These are phyloP conservation scores for Epichloe aotearoae DNA, from an alignment of 2,329 filamentous ascomycete genomes.

Conservation along the genomic window DNA sequence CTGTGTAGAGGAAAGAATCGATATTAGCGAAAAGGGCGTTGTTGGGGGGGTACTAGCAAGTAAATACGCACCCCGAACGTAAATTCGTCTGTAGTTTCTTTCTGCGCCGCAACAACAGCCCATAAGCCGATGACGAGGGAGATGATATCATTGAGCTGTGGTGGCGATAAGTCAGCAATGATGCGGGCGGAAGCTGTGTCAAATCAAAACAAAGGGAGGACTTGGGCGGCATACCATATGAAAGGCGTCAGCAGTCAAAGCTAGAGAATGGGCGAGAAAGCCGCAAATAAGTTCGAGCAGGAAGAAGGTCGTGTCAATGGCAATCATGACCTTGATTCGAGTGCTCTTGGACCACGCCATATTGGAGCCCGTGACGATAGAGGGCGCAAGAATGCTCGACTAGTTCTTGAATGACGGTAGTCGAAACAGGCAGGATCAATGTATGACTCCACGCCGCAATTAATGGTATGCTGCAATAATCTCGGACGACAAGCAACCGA, in stretches of 20 bases:
- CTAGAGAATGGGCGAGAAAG: constrained; percentile 79
- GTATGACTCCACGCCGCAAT: background rate
- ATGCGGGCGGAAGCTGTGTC: background rate
- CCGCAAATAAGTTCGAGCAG: constrained; percentile 76
- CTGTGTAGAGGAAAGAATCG: constrained; percentile 26
- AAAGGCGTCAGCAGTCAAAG: constrained; percentile 91
- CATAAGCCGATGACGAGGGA: constrained; percentile 85
- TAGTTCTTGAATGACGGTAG: background rate
- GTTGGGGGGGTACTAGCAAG: background rate
- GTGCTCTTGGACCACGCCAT: constrained; percentile 90
- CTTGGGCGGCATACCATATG: constrained; percentile 58
- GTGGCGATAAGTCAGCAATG: constrained; percentile 1
- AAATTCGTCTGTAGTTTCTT: constrained; percentile 77
- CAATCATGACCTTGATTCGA: constrained; percentile 85
- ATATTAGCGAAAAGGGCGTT: constrained; percentile 10
- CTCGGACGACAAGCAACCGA: no score
- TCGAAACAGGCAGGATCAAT: background rate
- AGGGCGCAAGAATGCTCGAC: background rate
- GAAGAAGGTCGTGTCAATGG: constrained; percentile 82
- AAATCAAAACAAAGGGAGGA: background rate
- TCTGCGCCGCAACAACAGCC: constrained; percentile 82
- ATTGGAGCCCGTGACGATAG: constrained; percentile 11
- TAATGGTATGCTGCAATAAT: background rate
- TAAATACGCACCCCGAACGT: constrained; percentile 68
- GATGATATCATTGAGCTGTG: constrained; percentile 87